phyloP scores from a whole-genome alignment of 768 basidiomycete species.

The Mycena epipterygia region DNA sequence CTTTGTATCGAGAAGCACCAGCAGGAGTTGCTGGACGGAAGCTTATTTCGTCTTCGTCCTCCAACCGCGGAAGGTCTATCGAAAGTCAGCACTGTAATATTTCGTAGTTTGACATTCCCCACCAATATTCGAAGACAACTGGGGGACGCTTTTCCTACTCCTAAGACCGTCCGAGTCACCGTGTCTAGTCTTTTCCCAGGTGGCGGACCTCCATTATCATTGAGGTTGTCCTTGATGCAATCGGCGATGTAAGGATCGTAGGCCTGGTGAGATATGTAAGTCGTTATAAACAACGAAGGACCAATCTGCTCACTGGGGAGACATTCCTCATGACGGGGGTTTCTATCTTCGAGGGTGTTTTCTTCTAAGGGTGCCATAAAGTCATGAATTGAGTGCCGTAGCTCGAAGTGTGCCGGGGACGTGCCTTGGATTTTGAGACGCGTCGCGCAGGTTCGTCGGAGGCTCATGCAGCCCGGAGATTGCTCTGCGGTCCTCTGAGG shows the following conservation, averaged over 20 bases:
- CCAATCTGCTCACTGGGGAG: slow-evolving; percentile 4
- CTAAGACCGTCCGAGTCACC: background rate
- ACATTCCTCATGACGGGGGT: background rate
- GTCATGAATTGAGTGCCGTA: background rate
- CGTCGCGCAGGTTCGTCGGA: slow-evolving; percentile 15
- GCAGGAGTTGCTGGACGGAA: background rate
- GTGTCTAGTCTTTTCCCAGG: slow-evolving; percentile 19
- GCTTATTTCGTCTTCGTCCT: slow-evolving; percentile 11
- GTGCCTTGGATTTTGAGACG: slow-evolving; percentile 14
- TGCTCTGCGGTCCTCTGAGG: slow-evolving; percentile 3
- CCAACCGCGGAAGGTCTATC: background rate
- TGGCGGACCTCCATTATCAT: background rate
- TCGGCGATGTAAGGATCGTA: slow-evolving; percentile 1
- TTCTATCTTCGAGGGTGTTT: slow-evolving; percentile 3
- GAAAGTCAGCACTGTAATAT: background rate
- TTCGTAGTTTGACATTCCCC: background rate
- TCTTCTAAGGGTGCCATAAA: background rate
- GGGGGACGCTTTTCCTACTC: slow-evolving; percentile 23
- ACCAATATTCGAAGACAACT: slow-evolving; percentile 13
- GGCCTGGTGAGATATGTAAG: slow-evolving; percentile 11
- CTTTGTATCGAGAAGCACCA: background rate
- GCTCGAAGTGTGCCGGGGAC: background rate
- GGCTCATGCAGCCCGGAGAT: background rate
- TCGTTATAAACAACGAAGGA: background rate
- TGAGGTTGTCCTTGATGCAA: slow-evolving; percentile 7